Evolutionary conservation across 768 basidiomycete genomes (phyloP).

Genomic region (Lactarius trivialis): DNA sequence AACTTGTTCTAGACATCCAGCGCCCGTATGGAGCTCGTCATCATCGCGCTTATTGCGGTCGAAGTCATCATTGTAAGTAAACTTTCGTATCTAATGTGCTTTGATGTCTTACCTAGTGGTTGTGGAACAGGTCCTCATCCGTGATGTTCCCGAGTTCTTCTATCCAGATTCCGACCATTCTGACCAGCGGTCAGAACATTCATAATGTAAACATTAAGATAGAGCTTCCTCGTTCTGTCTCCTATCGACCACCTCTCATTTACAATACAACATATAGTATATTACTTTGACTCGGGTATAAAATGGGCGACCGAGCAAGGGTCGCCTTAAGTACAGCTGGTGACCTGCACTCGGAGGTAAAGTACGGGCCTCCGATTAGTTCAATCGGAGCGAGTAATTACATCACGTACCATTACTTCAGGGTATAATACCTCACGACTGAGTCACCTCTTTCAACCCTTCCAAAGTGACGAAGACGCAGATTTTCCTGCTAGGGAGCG

Average conservation of each 20-base stretch:
- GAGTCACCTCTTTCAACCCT: background rate
- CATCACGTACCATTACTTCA: background rate
- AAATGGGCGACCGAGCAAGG: background rate
- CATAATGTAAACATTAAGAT: constrained; percentile 1
- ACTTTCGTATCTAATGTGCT: background rate
- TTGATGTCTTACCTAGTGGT: background rate
- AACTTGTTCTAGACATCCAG: constrained; percentile 56
- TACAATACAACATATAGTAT: background rate
- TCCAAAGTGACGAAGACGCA: constrained; percentile 3
- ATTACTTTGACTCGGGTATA: background rate
- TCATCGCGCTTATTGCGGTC: constrained; percentile 90
- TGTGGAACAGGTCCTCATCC: constrained; percentile 53
- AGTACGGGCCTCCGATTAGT: background rate
- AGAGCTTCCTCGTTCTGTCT: background rate
- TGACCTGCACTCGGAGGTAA: background rate
- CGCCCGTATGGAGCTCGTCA: constrained; percentile 92
- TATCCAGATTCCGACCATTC: constrained; percentile 25
- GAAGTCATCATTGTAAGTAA: constrained; percentile 85
- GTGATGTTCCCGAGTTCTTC: constrained; percentile 75
- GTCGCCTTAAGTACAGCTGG: background rate
- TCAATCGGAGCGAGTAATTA: background rate
- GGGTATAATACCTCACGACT: background rate
- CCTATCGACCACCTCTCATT: constrained; percentile 1
- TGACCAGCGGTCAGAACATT: background rate
- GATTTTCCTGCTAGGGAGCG: constrained; percentile 10